Conservation (phyloP, 768 basidiomycete genomes). For the Suillus cothurnatus region DNA sequence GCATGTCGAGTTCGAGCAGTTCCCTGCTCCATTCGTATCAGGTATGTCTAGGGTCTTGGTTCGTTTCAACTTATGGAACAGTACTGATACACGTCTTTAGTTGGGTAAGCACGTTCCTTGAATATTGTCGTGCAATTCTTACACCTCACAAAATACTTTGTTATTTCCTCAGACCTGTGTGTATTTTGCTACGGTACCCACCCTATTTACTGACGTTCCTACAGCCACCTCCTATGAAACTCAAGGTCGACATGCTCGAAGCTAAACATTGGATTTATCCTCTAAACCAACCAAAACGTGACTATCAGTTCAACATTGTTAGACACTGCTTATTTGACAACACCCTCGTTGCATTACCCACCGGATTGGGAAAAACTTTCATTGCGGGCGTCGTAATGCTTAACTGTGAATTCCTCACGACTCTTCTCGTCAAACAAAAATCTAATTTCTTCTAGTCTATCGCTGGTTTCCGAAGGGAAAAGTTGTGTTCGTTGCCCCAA, state of each 20-base stretch:
- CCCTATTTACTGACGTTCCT: slow-evolving; percentile 11
- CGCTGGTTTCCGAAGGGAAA: slow-evolving; percentile 93
- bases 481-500: slow-evolving; percentile 93
- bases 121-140: background rate
- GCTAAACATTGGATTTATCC: slow-evolving; percentile 91
- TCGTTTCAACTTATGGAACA: background rate
- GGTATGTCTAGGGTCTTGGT: slow-evolving; percentile 44
- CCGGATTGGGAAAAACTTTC: slow-evolving; percentile 97
- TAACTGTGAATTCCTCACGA: slow-evolving; percentile 62
- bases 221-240: slow-evolving; percentile 77
- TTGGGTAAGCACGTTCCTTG: slow-evolving; percentile 48
- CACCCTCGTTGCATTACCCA: slow-evolving; percentile 91
- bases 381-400: slow-evolving; percentile 97
- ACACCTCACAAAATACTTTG: background rate
- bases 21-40: slow-evolving; percentile 76
- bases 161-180: slow-evolving; percentile 33
- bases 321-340: slow-evolving; percentile 87
- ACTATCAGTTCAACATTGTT: slow-evolving; percentile 95
- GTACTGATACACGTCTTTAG: slow-evolving; percentile 32
- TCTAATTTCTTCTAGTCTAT: slow-evolving; percentile 56
- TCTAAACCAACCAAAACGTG: slow-evolving; percentile 81
- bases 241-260: slow-evolving; percentile 74
- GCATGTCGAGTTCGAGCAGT: slow-evolving; percentile 74
- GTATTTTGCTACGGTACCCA: slow-evolving; percentile 9
- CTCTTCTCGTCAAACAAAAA: slow-evolving; percentile 3